Percentiles rank a stretch among this genome's conserved stretches.
Conservation (phyloP, 345 rosid species). For the Eucalyptus pauciflora region DNA sequence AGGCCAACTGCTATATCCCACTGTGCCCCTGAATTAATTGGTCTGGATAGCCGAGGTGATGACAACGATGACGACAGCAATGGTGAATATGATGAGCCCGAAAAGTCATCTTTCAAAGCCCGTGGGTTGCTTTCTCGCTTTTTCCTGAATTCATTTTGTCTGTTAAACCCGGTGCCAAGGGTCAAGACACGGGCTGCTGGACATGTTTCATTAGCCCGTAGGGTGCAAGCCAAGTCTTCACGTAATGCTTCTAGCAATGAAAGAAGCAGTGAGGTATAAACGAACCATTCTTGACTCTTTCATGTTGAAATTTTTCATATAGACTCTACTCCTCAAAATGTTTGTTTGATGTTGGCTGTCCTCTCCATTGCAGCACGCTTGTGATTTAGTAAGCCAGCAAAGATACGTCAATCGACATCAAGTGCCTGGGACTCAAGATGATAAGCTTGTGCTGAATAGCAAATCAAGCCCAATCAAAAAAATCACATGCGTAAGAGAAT, state of each 20-base stretch:
- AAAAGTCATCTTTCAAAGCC: constrained; percentile 21
- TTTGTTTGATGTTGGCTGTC: not conserved
- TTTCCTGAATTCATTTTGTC: constrained; percentile 39
- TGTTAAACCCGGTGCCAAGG: constrained; percentile 39
- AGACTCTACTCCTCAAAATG: not conserved
- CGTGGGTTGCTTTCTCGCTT: constrained; percentile 68
- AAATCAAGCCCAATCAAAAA: not conserved
- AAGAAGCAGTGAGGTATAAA: not conserved
- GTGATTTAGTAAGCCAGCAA: constrained; percentile 1
- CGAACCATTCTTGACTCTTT: not conserved
- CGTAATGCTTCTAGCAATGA: not conserved
- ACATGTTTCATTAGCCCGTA: not conserved
- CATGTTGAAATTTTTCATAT: not conserved
- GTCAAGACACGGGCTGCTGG: constrained; percentile 25
- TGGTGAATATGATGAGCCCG: not conserved
- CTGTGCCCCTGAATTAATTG: constrained; percentile 3
- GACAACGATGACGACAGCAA: constrained; percentile 37
- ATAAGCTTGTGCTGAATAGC: not conserved
- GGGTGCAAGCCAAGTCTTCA: not conserved
- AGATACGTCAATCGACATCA: not conserved
- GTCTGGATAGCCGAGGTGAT: constrained; percentile 31
- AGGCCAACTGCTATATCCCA: constrained; percentile 13
- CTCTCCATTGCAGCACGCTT: constrained; percentile 11
- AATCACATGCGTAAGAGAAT: not conserved
- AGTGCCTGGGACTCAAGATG: not conserved